Evolutionary conservation across 805 yeast genomes (phyloP), one percentile per base, ranked within the genome.

Genomic region (Lipomyces spencermartinsiae): DNA sequence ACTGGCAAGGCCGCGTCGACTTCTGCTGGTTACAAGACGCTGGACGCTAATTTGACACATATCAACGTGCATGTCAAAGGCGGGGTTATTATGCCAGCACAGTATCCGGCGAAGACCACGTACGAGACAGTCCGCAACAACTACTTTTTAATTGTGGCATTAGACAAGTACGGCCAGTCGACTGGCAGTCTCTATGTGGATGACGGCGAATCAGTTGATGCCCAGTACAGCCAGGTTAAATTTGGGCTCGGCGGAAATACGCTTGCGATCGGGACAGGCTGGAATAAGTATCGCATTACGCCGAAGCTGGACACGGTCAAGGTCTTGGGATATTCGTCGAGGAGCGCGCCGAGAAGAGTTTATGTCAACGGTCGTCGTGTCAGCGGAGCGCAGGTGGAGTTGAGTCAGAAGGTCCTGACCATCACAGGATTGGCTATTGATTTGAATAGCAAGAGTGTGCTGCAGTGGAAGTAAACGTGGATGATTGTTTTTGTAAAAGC

Each of bases 51-150:
- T 4, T 76, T 91, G 61, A 76, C 80, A 1, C 85, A 84, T 62
- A 84, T 89, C 19, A 95, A 95, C 0, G 56, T 51, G 9, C 56
- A 51, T 14, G 31, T 51, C 31, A 51, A 51, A 4, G 90, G 92
- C 29, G 96, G 96, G 0, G 81, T 86, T 22, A 83, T 91, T 12
- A 73, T 88, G 14, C 80, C 88, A 5, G 80, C 84, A 55, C 89
- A 86, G 71, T 86, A 84, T 46, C 84, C 92, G 73, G 85, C 39
- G 16, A 31, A 29, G 16, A 64, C 64, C 9, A 87, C 73, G 85
- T 96, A 78, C 84, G 96, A 74, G 87, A 92, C 0, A 78, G 91
- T 12, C 85, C 81, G 74, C 77, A 96, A 91, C 76, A 93, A 96
- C 14, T 90, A 86, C 75, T 87, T 91, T 0, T 74, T 91, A 34